Conservation (phyloP, 2,329 filamentous ascomycete genomes). For the Penicillium oxalicum region DNA sequence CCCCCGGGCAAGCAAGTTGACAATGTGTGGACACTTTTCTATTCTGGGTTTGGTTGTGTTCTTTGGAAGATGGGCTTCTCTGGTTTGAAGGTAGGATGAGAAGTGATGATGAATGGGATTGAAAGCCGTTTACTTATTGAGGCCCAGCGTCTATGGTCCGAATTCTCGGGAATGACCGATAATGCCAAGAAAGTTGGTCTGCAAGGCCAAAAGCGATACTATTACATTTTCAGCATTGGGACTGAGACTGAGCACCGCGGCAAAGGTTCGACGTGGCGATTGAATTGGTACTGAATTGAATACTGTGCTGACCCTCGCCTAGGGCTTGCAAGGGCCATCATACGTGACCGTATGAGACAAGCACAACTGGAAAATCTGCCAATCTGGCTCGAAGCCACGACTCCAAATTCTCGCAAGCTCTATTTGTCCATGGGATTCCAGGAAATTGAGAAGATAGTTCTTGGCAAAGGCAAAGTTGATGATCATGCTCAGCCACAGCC, state of each 20-base stretch:
- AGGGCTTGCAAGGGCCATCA: slow-evolving; percentile 19
- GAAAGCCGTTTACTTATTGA: background rate
- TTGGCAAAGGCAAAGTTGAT: slow-evolving; percentile 19
- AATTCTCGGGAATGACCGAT: slow-evolving; percentile 19
- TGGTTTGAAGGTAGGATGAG: slow-evolving; percentile 13
- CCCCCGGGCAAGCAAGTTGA: slow-evolving; percentile 15
- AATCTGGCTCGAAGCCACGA: slow-evolving; percentile 23
- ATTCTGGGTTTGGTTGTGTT: slow-evolving; percentile 16
- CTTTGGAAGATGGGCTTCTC: slow-evolving; percentile 16
- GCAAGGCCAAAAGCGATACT: slow-evolving; percentile 15
- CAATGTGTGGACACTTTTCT: slow-evolving; percentile 15
- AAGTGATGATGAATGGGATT: background rate
- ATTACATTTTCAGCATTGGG: slow-evolving; percentile 22
- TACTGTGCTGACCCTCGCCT: background rate
- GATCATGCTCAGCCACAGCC: slow-evolving; percentile 12
- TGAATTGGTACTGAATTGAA: background rate
- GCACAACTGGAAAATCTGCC: slow-evolving; percentile 16
- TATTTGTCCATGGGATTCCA: slow-evolving; percentile 20
- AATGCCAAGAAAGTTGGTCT: slow-evolving; percentile 18
- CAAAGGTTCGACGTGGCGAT: slow-evolving; percentile 9
- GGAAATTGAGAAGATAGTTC: slow-evolving; percentile 16
- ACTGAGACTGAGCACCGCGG: slow-evolving; percentile 20
- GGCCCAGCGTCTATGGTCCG: slow-evolving; percentile 16
- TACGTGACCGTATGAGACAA: slow-evolving; percentile 13
- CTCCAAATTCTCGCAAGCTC: slow-evolving; percentile 10